Percentiles rank a stretch among this genome's conserved stretches.
These are phyloP conservation scores for Galerina marginata DNA, from an alignment of 768 basidiomycete genomes.

Conservation along the genomic window DNA sequence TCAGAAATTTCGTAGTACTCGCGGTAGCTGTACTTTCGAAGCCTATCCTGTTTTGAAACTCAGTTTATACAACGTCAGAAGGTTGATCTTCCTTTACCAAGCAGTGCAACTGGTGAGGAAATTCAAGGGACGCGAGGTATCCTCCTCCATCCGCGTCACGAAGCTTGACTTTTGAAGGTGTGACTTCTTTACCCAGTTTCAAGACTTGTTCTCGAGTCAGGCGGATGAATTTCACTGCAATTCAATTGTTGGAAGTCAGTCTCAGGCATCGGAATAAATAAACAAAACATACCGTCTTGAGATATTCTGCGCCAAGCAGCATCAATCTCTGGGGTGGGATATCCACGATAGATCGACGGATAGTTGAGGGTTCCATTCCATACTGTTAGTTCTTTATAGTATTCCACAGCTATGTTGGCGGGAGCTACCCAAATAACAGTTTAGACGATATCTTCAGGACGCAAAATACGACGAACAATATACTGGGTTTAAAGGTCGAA, in stretches of 20 bases:
- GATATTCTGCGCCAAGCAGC: conserved; percentile 16
- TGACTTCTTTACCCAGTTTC: conserved; percentile 2
- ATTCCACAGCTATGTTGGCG: conserved; percentile 14
- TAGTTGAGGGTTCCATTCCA: conserved; percentile 14
- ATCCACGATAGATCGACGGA: conserved; percentile 14
- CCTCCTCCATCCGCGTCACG: conserved; percentile 7
- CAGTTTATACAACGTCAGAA: background rate
- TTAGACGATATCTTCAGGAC: too few relatives aligned
- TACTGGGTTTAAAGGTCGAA: too few relatives aligned
- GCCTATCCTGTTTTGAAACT: background rate
- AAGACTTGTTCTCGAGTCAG: conserved; percentile 4
- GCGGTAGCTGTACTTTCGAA: conserved; percentile 10
- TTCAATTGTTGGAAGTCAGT: too few relatives aligned
- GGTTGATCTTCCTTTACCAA: background rate
- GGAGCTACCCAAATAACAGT: conserved; percentile 6
- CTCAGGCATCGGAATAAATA: too few relatives aligned
- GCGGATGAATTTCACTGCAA: background rate
- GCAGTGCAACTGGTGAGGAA: conserved; percentile 12
- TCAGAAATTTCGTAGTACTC: conserved; percentile 6
- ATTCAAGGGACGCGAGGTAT: conserved; percentile 7
- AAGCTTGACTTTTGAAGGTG: conserved; percentile 8
- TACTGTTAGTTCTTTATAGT: conserved; percentile 2
- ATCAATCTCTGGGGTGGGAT: conserved; percentile 11
- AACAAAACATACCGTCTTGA: background rate
- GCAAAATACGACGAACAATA: too few relatives aligned